A percentile compares a stretch with the other conserved stretches of the same genome.
These are phyloP conservation scores for Croton setiger DNA, from an alignment of 441 rosid genomes.

Conservation along the genomic window DNA sequence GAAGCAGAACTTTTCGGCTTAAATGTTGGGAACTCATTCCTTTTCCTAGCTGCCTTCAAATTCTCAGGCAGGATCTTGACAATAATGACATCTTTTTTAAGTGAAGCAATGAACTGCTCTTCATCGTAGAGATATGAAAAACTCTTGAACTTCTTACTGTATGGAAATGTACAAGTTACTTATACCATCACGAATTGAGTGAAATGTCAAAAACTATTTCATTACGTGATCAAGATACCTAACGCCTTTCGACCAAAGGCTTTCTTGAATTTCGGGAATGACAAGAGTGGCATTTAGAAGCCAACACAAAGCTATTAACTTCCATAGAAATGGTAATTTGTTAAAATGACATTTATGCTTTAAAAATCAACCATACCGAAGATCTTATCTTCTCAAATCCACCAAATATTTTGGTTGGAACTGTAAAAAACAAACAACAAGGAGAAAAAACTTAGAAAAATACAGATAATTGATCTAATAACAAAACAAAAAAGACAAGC, in stretches of 20 bases:
- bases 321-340: conserved; percentile 23
- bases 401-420: conserved; percentile 83
- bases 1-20: conserved; percentile 82
- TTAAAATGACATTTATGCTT: conserved; percentile 17
- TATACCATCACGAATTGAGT: conserved; percentile 3
- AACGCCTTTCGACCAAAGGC: conserved; percentile 83
- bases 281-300: conserved; percentile 99
- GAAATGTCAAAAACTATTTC: conserved; percentile 19
- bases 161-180: conserved; percentile 17
- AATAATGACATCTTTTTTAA: conserved; percentile 69
- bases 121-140: conserved; percentile 92
- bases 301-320: conserved; percentile 52
- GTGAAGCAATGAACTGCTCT: conserved; percentile 91
- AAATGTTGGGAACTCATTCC: conserved; percentile 67
- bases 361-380: conserved; percentile 57
- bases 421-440: conserved; percentile 44
- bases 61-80: conserved; percentile 72
- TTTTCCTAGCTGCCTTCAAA: conserved; percentile 78
- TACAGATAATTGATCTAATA: conserved; percentile 11
- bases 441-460: conserved; percentile 7
- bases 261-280: conserved; percentile 98
- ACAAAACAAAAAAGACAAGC: neutral
- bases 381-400: conserved; percentile 91
- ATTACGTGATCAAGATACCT: conserved; percentile 48
- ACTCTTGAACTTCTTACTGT: conserved; percentile 88